phyloP scores from a whole-genome alignment of 768 basidiomycete species.

The Chalciporus chontae region DNA sequence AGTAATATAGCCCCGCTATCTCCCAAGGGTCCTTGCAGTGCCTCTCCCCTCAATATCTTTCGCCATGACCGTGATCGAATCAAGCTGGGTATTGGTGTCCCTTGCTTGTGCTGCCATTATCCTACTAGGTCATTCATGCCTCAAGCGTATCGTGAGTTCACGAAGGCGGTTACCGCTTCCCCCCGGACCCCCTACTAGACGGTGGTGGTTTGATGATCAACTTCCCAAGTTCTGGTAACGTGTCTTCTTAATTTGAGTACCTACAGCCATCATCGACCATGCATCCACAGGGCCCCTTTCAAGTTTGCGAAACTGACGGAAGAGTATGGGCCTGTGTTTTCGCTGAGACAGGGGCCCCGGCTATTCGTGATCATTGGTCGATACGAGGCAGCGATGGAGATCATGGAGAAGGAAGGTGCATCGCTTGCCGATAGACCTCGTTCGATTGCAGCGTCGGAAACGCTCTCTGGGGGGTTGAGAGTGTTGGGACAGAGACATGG shows the following conservation, averaged over 20 bases:
- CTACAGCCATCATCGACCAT: not conserved
- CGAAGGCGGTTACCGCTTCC: constrained; percentile 7
- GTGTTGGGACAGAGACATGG: constrained; percentile 25
- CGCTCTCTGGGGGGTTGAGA: constrained; percentile 33
- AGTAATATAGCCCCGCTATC: too few relatives aligned
- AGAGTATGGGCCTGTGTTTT: constrained; percentile 58
- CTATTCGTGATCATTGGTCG: constrained; percentile 23
- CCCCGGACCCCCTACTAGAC: constrained; percentile 13
- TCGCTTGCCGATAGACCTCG: constrained; percentile 35
- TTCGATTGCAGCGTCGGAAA: constrained; percentile 34
- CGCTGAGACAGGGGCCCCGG: constrained; percentile 43
- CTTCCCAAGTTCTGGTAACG: constrained; percentile 9
- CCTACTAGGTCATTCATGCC: not conserved
- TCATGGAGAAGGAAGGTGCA: constrained; percentile 39
- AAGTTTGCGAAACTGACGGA: constrained; percentile 55
- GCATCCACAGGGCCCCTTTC: constrained; percentile 11
- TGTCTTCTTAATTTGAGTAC: too few relatives aligned
- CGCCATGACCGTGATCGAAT: not conserved
- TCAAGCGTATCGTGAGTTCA: not conserved
- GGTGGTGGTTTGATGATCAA: constrained; percentile 15
- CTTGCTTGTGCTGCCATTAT: not conserved
- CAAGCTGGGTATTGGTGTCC: not conserved
- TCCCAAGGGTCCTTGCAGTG: not conserved
- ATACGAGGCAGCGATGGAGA: constrained; percentile 34
- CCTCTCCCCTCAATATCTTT: not conserved